Evolutionary conservation across 768 basidiomycete species (phyloP), one percentile per base, ranked within the genome.

Genomic region (Boletus subcaerulescens): DNA sequence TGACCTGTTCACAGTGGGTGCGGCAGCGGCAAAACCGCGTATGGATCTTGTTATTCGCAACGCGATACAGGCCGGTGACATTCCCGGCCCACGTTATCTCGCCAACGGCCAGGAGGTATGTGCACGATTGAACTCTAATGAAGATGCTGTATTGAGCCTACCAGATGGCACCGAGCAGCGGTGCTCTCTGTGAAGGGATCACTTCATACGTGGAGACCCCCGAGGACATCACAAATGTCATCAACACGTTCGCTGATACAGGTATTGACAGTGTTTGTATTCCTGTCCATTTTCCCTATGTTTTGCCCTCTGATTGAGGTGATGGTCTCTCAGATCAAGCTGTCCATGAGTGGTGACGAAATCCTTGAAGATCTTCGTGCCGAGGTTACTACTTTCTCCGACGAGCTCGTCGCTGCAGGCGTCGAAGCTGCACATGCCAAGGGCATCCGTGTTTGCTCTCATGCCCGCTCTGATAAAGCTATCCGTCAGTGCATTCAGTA

Each of bases 311-410:
- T 48, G 24, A 60, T 22, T 26, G 9, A 22, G 13, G 50, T 33
- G 12, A 36, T 29, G 18, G 3, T 26, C 12, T n/a, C 7, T 22
- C 26, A 74, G 65, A 45, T 73, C 59, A 74, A 74, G 43, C 49
- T 74, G 14, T 69, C 62, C 3, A 74, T 74, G 73, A 71, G 67
- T 12, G 73, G 73, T 0, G 73, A 74, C 12, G 72, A 74, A 46
- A 70, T 72, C 29, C 70, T 69, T 0, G 69, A 72, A 26, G 36
- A 60, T 18, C 65, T 74, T 40, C 69, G 72, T 2, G 71, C 73
- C 5, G 73, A 74, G 50, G 64, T 65, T 39, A 72, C 56, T 11
- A 74, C 73, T 10, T 74, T 74, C 52, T 39, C 67, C 0, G 73
- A 74, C 26, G 60, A 67, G 45, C 57, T 71, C 5, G 72, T 72